Conservation (phyloP, 2,329 filamentous ascomycete genomes). For the Colletotrichum chrysophilum region DNA sequence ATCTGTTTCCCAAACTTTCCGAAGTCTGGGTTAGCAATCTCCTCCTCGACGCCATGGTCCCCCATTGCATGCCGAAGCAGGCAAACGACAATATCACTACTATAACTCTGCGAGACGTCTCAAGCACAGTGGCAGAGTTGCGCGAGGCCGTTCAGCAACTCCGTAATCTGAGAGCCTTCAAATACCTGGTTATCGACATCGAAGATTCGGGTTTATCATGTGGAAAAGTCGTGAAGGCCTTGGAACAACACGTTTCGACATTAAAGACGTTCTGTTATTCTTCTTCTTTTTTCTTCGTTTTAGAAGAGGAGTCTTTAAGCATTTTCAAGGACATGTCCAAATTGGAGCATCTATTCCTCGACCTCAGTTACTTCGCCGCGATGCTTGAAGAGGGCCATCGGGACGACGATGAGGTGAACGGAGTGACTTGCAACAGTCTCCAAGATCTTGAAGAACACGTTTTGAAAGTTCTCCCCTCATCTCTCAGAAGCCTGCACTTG, state of each 20-base stretch:
- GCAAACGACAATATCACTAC: not conserved
- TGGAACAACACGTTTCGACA: not conserved
- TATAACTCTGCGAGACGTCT: not conserved
- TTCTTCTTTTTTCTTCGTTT: not conserved
- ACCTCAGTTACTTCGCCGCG: not conserved
- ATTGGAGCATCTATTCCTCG: not conserved
- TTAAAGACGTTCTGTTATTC: not conserved
- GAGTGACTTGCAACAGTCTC: not conserved
- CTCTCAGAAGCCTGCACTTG: not conserved
- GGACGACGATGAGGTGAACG: not conserved
- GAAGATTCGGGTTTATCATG: not conserved
- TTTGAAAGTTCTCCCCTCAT: not conserved
- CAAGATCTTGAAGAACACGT: not conserved
- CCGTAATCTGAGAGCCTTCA: not conserved
- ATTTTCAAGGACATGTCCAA: not conserved
- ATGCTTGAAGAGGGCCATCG: not conserved
- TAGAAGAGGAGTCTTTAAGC: not conserved
- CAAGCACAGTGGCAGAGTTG: not conserved
- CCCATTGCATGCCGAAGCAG: too few relatives aligned
- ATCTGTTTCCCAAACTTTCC: too few relatives aligned
- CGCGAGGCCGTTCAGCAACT: not conserved
- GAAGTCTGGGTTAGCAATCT: too few relatives aligned
- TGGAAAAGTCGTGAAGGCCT: not conserved
- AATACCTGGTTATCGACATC: not conserved
- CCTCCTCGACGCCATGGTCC: too few relatives aligned